Percentiles rank a stretch among this genome's conserved stretches.
Conservation (phyloP, 1,284 basidiomycete genomes). For the Trichosporon coremiiforme region DNA sequence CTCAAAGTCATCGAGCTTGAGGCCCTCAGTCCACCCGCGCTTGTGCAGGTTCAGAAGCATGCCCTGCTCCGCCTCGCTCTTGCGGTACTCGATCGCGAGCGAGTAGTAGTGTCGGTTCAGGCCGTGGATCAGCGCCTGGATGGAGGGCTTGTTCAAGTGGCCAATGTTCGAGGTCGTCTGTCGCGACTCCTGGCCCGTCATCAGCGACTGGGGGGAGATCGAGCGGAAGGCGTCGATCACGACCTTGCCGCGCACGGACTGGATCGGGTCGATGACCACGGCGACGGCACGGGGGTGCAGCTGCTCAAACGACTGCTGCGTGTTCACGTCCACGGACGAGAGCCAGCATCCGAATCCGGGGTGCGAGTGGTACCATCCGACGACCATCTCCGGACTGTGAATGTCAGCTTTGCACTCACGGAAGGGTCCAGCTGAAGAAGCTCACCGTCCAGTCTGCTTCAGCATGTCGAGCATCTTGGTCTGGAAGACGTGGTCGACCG, state of each 20-base stretch:
- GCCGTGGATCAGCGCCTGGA: conserved; percentile 94
- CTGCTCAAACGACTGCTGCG: conserved; percentile 99
- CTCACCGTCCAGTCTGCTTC: conserved; percentile 95
- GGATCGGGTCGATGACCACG: conserved; percentile 97
- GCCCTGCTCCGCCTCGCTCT: conserved; percentile 94
- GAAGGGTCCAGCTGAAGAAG: conserved; percentile 21
- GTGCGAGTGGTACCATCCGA: conserved; percentile 99
- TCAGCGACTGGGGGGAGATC: conserved; percentile 81
- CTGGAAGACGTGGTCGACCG: conserved; percentile 99
- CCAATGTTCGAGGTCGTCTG: conserved; percentile 99
- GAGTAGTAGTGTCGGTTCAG: conserved; percentile 94
- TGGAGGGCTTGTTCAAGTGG: conserved; percentile 97
- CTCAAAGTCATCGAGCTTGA: conserved; percentile 86
- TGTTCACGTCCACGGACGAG: conserved; percentile 98
- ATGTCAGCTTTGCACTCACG: neutral
- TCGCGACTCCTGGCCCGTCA: conserved; percentile 86
- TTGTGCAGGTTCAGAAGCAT: conserved; percentile 99
- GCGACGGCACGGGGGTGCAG: conserved; percentile 93
- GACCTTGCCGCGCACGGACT: conserved; percentile 97
- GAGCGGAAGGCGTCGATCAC: conserved; percentile 99
- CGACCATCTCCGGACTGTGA: conserved; percentile 91
- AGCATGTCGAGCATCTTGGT: conserved; percentile 99
- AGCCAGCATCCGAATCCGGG: conserved; percentile 99
- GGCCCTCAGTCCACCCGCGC: conserved; percentile 94
- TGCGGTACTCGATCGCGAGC: conserved; percentile 93